phyloP scores from a whole-genome alignment of 177 flowering plant genomes.

The Vitis hybrid region DNA sequence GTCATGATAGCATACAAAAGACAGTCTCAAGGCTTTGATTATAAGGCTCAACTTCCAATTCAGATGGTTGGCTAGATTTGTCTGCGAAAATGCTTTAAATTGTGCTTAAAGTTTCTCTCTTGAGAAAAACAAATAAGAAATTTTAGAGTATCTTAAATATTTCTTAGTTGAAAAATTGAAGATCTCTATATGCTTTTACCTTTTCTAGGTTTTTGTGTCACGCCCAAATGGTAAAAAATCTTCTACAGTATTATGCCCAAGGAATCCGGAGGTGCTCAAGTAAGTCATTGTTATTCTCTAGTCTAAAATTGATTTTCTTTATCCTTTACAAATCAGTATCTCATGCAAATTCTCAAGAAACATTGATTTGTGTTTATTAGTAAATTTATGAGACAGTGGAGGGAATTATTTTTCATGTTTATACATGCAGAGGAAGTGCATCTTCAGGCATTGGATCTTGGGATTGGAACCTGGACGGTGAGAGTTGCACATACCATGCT shows the following conservation, averaged over 20 bases:
- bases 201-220: conserved; percentile 39
- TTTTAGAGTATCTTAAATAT: background rate
- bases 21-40: background rate
- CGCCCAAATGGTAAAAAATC: conserved; percentile 36
- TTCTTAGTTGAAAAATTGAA: background rate
- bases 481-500: conserved; percentile 74
- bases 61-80: background rate
- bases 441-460: conserved; percentile 74
- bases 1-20: too few species aligned
- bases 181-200: background rate
- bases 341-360: background rate
- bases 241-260: conserved; percentile 40
- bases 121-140: background rate
- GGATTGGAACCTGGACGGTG: conserved; percentile 85
- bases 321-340: background rate
- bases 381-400: background rate
- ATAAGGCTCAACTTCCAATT: background rate
- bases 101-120: background rate
- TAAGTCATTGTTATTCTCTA: conserved; percentile 11
- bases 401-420: background rate
- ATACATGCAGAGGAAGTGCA: conserved; percentile 40
- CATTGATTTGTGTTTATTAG: background rate
- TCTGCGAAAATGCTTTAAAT: background rate
- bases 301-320: too few species aligned
- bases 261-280: conserved; percentile 23